Percentiles rank a stretch among this genome's conserved stretches.
phyloP scores from a whole-genome alignment of 768 basidiomycete genomes.

The Pholiota molesta region DNA sequence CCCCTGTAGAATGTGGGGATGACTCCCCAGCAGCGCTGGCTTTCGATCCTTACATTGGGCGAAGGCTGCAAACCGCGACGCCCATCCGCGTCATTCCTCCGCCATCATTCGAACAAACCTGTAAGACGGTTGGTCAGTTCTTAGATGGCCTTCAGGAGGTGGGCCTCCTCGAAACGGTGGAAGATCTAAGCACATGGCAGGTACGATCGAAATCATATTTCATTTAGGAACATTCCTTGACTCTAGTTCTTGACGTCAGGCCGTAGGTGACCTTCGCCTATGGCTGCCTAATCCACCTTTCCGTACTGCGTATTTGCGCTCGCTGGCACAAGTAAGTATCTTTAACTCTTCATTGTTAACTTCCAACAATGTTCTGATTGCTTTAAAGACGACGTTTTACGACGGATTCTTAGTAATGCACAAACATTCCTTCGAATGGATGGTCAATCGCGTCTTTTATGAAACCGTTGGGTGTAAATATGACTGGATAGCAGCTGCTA shows the following conservation, averaged over 20 bases:
- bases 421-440: slow-evolving; percentile 51
- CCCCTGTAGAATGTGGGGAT: slow-evolving; percentile 37
- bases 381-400: slow-evolving; percentile 55
- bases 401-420: slow-evolving; percentile 58
- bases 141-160: slow-evolving; percentile 63
- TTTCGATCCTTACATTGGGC: slow-evolving; percentile 70
- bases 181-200: slow-evolving; percentile 64
- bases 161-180: slow-evolving; percentile 43
- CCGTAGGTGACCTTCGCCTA: slow-evolving; percentile 51
- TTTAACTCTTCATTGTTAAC: too few species aligned
- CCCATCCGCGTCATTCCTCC: slow-evolving; percentile 65
- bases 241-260: slow-evolving; percentile 25
- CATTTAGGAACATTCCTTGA: background rate
- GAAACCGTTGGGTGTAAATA: slow-evolving; percentile 66
- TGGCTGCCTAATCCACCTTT: slow-evolving; percentile 46
- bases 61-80: slow-evolving; percentile 65
- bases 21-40: slow-evolving; percentile 53
- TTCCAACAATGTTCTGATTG: too few species aligned
- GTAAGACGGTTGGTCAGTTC: slow-evolving; percentile 50
- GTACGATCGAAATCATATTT: slow-evolving; percentile 32
- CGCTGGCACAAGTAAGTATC: slow-evolving; percentile 70
- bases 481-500: slow-evolving; percentile 40
- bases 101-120: slow-evolving; percentile 51
- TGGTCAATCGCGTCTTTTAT: slow-evolving; percentile 64
- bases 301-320: slow-evolving; percentile 62